Base-by-base conservation (phyloP, 768 basidiomycete genomes). In the Termitomyces sp. region DNA sequence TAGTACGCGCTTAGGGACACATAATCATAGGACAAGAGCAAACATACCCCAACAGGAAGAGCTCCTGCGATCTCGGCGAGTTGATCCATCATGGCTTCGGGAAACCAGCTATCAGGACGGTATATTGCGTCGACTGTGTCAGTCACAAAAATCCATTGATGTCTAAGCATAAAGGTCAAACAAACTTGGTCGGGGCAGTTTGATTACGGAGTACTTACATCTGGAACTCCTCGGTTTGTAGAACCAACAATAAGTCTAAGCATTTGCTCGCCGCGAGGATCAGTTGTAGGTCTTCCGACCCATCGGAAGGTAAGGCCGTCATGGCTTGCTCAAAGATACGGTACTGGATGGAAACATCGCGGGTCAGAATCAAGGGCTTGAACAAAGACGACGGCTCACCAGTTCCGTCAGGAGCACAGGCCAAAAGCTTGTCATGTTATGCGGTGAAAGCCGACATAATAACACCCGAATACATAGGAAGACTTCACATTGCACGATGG, bases 131-230 rank as follows among this genome's bases (percentile, higher is more conserved):
- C 97, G 6, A 95, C 92, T 0, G 96, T 98, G 70, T 99, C 96
- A 3, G 95, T 97, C 42, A 98, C 85, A 70, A 98, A 99, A 65
- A 97, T 91, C 96, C 97, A 99, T 76, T 99, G 95, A 69, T 98
- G 91, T 68, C 89, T 92, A 62, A 19, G 42, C 19, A 29, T 42
- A 5, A 14, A 47, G 66, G 10, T 68, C 54, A 54, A 47, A 38
- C 11, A 40, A 27, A 21, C 6, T 17, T 41, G 27, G 34, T 17
- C 16, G 31, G 3, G 6, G 7, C 5, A 49, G 50, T 44, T 11
- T 16, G 14, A 16, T 5, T 34, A 5, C 37, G 11, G 58, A 12
- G 10, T 43, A 58, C 75, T 59, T 67, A 97, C 96, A 98, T 90
- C 72, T 98, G 97, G 71, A 98, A 99, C 69, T 98, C 96, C 67